phyloP scores from a whole-genome alignment of 2,329 filamentous ascomycete genomes.

The Didymella arachidicola region DNA sequence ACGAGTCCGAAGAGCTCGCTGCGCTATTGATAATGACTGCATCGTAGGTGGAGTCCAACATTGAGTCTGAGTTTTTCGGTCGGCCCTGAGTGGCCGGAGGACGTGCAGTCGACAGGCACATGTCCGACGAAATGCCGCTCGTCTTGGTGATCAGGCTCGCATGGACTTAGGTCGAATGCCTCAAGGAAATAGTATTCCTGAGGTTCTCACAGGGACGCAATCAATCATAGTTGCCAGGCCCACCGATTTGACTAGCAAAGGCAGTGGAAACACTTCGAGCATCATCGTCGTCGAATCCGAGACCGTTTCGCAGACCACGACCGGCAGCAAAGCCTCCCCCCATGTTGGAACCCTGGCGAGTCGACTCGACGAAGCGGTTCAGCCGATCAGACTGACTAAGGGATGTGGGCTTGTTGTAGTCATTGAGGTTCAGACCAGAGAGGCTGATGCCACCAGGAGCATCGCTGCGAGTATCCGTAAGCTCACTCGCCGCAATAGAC shows the following conservation, averaged over 20 bases:
- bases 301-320: slow-evolving; percentile 51
- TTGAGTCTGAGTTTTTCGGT: slow-evolving; percentile 5
- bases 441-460: slow-evolving; percentile 89
- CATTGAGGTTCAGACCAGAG: slow-evolving; percentile 78
- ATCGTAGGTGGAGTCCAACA: slow-evolving; percentile 12
- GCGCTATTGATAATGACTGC: slow-evolving; percentile 11
- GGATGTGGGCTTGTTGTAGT: slow-evolving; percentile 74
- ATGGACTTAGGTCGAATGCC: slow-evolving; percentile 10
- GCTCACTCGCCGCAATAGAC: slow-evolving; percentile 89
- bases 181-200: slow-evolving; percentile 12
- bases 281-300: slow-evolving; percentile 78
- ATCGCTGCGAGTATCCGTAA: slow-evolving; percentile 80
- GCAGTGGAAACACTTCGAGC: slow-evolving; percentile 95
- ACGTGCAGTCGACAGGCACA: neutral
- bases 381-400: slow-evolving; percentile 87
- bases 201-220: slow-evolving; percentile 23
- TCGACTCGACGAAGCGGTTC: slow-evolving; percentile 91
- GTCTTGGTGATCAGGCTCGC: neutral
- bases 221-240: slow-evolving; percentile 67
- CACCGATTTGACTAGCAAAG: slow-evolving; percentile 94
- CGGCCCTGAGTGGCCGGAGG: neutral
- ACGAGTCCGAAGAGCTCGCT: neutral
- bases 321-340: slow-evolving; percentile 51
- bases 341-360: slow-evolving; percentile 66
- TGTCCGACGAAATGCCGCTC: slow-evolving; percentile 4